phyloP scores from a whole-genome alignment of 345 rosid species.

The Erodium maritimum region DNA sequence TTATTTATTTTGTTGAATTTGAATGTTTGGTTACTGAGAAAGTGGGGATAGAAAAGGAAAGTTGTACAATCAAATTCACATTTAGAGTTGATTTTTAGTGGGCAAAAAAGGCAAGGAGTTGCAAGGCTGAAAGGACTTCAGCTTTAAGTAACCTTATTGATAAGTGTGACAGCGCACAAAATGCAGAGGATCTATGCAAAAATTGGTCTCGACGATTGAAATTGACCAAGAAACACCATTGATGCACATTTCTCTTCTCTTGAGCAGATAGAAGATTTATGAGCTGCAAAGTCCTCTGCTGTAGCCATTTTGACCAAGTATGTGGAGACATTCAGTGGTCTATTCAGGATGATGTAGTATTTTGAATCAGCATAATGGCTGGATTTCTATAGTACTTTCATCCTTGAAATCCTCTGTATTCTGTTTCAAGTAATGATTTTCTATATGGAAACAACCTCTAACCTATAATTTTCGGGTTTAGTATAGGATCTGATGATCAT shows the following conservation, averaged over 20 bases:
- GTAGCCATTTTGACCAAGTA: too few relatives aligned
- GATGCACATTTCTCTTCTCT: conserved; percentile 39
- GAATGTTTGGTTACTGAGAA: too few relatives aligned
- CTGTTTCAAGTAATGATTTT: neutral
- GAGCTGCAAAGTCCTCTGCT: neutral
- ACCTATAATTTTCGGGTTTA: neutral
- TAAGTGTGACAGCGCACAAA: conserved; percentile 66
- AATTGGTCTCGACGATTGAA: conserved; percentile 30
- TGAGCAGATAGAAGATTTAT: conserved; percentile 38
- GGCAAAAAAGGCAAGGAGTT: conserved; percentile 18
- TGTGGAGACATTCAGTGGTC: too few relatives aligned
- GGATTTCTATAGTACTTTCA: neutral
- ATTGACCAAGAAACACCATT: conserved; percentile 46
- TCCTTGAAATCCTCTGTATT: neutral
- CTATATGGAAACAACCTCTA: neutral
- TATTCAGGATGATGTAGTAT: neutral
- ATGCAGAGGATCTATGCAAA: conserved; percentile 46
- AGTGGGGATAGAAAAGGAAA: too few relatives aligned
- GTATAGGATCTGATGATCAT: neutral
- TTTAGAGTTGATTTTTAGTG: too few relatives aligned
- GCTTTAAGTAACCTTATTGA: conserved; percentile 47
- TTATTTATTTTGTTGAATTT: too few relatives aligned
- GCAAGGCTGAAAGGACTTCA: conserved; percentile 37
- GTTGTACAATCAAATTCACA: too few relatives aligned
- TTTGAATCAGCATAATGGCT: too few relatives aligned